Conservation (phyloP, 169 alveolate genomes). For the Eimeria falciformis region DNA sequence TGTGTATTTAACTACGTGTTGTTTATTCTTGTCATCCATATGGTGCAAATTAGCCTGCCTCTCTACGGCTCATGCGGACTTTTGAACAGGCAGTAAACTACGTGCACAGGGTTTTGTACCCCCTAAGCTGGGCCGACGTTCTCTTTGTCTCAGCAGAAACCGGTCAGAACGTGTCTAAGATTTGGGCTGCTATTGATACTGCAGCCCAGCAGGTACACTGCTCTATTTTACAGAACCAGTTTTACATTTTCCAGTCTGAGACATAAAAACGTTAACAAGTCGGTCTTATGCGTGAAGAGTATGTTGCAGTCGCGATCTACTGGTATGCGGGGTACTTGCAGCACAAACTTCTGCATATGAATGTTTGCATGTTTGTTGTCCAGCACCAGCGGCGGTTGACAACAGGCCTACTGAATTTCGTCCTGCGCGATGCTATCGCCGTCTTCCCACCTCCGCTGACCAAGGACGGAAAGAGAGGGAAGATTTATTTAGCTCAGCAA, state of each 20-base stretch:
- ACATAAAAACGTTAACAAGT: background rate
- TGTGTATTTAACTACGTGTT: too few relatives aligned
- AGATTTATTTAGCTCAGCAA: conserved; percentile 66
- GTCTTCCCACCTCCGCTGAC: conserved; percentile 48
- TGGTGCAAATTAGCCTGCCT: too few relatives aligned
- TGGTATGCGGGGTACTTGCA: too few relatives aligned
- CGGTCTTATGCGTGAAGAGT: too few relatives aligned
- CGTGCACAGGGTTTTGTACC: conserved; percentile 32
- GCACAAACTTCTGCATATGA: background rate
- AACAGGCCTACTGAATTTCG: conserved; percentile 44
- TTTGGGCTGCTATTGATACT: conserved; percentile 39
- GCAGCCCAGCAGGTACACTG: conserved; percentile 35
- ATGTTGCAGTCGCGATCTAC: too few relatives aligned
- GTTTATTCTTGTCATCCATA: too few relatives aligned
- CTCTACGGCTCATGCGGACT: background rate
- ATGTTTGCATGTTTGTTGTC: background rate
- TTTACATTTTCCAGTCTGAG: too few relatives aligned
- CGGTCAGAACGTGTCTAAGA: background rate
- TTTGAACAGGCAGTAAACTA: background rate
- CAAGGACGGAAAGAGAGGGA: conserved; percentile 33
- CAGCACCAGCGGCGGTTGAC: conserved; percentile 65
- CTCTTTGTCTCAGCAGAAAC: conserved; percentile 54
- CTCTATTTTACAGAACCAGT: too few relatives aligned
- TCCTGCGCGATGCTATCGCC: conserved; percentile 43
- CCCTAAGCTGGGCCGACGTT: conserved; percentile 27